Evolutionary conservation across 139 green algal species (phyloP), one percentile per base, ranked within the genome.

Genomic region (Chlorella sorokiniana): DNA sequence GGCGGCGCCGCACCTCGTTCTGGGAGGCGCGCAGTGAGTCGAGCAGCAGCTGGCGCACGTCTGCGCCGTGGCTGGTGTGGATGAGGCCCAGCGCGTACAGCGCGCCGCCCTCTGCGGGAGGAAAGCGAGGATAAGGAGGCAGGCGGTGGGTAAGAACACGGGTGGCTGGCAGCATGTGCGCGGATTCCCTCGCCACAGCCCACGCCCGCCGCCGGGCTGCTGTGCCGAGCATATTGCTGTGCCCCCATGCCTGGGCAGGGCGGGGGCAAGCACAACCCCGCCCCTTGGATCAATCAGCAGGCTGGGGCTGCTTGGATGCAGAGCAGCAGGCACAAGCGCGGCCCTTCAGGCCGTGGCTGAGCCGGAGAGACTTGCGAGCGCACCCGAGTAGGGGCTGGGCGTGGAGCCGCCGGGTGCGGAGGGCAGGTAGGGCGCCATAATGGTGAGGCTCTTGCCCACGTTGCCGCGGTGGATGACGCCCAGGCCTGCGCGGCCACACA

Each of bases 11-110:
- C 65, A 90, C 88, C 88, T 99, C 96, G 80, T 95, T 92, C 83
- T 84, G 88, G 35, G 92, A 93, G 69, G 85, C 86, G 23, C 95
- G 88, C 70, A 99, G 92, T 37, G 76, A 88, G 48, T 98, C 91
- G 11, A 96, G 87, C 72, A 99, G 89, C 86, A 98, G 98, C 37
- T 88, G 67, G 25, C 88, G 83, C 52, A 96, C 92, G 72, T 88
- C 91, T 22, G 90, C 69, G 48, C 95, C 96, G 71, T 98, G 93
- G 77, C 96, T 97, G 67, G 91, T 90, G 84, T 99, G 96, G 76
- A 99, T 99, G 40, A 99, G 89, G 20, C 97, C 97, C 72, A 99
- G 90, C 5, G 97, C 97, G 76, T 98, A 99, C 79, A 99, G 90
- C 25, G 96, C 96, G 33, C 96, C 96, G 35, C 96, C 96, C 90